Evolutionary conservation across 176 grass and related monocot genomes (phyloP).

Genomic region (Neostapfia colusana): DNA sequence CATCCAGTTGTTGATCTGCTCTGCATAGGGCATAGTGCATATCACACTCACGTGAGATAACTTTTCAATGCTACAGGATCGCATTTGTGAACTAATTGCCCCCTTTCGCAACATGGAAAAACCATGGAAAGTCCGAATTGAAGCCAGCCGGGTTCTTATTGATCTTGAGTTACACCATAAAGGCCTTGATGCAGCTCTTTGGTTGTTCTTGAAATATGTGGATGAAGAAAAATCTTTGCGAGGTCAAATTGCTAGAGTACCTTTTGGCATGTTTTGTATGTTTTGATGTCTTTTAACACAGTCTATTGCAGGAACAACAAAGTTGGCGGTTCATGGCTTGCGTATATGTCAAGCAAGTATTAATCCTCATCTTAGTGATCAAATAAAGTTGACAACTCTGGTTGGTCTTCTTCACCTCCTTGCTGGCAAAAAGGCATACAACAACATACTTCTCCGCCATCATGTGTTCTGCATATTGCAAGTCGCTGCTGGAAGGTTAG

Average conservation of each 20-base stretch:
- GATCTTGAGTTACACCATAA: conserved; percentile 84
- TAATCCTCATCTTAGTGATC: conserved; percentile 49
- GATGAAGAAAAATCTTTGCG: conserved; percentile 77
- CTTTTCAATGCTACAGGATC: conserved; percentile 55
- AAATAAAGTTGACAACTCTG: conserved; percentile 62
- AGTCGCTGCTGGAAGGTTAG: conserved; percentile 86
- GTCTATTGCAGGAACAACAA: conserved; percentile 65
- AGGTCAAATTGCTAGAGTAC: conserved; percentile 54
- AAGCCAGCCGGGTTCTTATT: conserved; percentile 89
- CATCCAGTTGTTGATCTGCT: background rate
- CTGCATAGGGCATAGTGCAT: conserved; percentile 24
- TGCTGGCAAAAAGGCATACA: conserved; percentile 74
- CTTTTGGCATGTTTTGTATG: conserved; percentile 32
- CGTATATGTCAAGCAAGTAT: conserved; percentile 72
- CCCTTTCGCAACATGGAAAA: conserved; percentile 74
- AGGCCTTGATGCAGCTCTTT: conserved; percentile 76
- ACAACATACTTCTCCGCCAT: conserved; percentile 89
- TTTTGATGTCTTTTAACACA: conserved; percentile 40
- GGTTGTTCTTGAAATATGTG: conserved; percentile 84
- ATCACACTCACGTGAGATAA: conserved; percentile 8
- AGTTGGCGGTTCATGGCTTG: conserved; percentile 78
- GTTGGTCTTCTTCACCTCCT: conserved; percentile 70
- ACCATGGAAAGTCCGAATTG: conserved; percentile 87
- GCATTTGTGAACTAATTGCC: conserved; percentile 71
- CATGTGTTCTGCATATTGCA: conserved; percentile 97